phyloP scores from a whole-genome alignment of 176 grass and related monocot genomes.

The Coix lacrymajobi region DNA sequence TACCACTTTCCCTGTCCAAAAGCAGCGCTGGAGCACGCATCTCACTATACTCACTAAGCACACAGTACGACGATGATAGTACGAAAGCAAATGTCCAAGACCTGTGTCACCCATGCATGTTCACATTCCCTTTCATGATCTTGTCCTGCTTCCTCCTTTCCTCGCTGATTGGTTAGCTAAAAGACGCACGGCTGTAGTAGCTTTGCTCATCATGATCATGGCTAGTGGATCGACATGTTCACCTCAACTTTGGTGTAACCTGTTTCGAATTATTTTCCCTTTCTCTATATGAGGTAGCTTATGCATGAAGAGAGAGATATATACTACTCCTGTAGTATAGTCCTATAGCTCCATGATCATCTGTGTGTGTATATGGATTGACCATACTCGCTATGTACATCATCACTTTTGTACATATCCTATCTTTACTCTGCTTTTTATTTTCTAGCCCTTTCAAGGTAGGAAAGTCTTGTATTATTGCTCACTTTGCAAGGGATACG shows the following conservation, averaged over 20 bases:
- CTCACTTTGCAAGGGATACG: conserved; percentile 3
- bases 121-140: conserved; percentile 17
- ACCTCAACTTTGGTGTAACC: background rate
- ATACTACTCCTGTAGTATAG: too few relatives aligned
- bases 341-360: background rate
- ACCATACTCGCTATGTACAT: background rate
- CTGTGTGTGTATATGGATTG: background rate
- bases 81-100: background rate
- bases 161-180: conserved; percentile 5
- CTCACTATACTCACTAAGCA: background rate
- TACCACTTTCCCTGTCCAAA: background rate
- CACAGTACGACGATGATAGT: background rate
- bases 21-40: background rate
- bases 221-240: conserved; percentile 29
- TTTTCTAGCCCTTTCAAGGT: background rate
- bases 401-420: background rate
- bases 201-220: conserved; percentile 19
- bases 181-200: background rate
- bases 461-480: conserved; percentile 16
- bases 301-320: background rate
- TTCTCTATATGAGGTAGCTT: background rate
- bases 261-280: background rate
- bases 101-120: conserved; percentile 5
- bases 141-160: background rate
- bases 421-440: background rate